A percentile compares a stretch with the other conserved stretches of the same genome.
phyloP scores from a whole-genome alignment of 1,284 basidiomycete genomes.

The Boletus putidus region DNA sequence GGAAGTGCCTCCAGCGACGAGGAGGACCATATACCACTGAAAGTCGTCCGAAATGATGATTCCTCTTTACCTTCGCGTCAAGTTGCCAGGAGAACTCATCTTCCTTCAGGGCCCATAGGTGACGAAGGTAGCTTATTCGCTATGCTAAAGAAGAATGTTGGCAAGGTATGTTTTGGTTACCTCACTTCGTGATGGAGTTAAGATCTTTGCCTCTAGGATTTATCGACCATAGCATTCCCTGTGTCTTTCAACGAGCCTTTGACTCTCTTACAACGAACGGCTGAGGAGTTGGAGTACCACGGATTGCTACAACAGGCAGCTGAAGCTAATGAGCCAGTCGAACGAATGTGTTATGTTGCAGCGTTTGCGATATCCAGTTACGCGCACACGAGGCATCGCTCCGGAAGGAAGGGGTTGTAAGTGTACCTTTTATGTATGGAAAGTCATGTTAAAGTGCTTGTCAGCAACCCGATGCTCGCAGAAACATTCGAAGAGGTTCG shows the following conservation, averaged over 20 bases:
- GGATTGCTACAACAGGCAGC: conserved; percentile 69
- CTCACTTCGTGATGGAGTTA: neutral
- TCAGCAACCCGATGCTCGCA: conserved; percentile 82
- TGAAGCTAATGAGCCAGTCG: conserved; percentile 58
- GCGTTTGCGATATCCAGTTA: conserved; percentile 86
- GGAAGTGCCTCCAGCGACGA: conserved; percentile 46
- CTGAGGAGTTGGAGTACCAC: conserved; percentile 85
- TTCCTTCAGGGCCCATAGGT: conserved; percentile 67
- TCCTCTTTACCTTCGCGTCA: conserved; percentile 30
- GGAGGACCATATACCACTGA: conserved; percentile 27
- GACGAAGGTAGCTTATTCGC: conserved; percentile 88
- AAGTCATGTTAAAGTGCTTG: conserved; percentile 11
- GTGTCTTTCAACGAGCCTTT: conserved; percentile 90
- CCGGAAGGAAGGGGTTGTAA: conserved; percentile 85
- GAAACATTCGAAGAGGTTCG: conserved; percentile 86
- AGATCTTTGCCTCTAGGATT: conserved; percentile 53
- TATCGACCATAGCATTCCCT: conserved; percentile 82
- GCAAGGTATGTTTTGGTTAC: conserved; percentile 58
- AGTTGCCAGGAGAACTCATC: conserved; percentile 55
- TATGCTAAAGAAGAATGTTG: conserved; percentile 90
- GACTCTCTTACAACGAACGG: conserved; percentile 73
- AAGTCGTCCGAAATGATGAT: conserved; percentile 16
- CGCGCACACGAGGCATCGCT: conserved; percentile 75
- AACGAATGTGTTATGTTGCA: conserved; percentile 75
- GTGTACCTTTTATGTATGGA: conserved; percentile 34